Percentiles rank a stretch among this genome's conserved stretches.
phyloP scores from a whole-genome alignment of 2,329 filamentous ascomycete species.

The Arthrinium phaeospermum region DNA sequence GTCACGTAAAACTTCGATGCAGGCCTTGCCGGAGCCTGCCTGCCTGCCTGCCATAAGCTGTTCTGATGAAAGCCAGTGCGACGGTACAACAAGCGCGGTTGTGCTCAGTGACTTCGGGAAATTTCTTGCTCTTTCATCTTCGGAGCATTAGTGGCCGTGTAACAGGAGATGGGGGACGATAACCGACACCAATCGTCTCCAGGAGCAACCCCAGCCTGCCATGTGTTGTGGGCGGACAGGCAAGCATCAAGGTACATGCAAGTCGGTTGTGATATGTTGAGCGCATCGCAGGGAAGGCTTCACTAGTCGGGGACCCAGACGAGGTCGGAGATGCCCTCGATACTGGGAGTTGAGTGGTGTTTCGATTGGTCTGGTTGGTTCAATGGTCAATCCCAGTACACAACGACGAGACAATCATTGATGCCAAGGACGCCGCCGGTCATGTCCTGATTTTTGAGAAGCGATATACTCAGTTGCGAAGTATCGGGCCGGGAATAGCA shows the following conservation, averaged over 20 bases:
- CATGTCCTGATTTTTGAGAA: constrained; percentile 3
- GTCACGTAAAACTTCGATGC: constrained; percentile 3
- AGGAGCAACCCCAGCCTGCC: constrained; percentile 30
- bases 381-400: not conserved
- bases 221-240: constrained; percentile 40
- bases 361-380: not conserved
- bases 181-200: constrained; percentile 24
- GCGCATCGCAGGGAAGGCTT: not conserved
- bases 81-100: constrained; percentile 39
- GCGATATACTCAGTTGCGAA: not conserved
- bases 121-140: constrained; percentile 38
- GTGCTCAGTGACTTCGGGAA: constrained; percentile 45
- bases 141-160: constrained; percentile 35
- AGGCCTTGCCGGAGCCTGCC: not conserved
- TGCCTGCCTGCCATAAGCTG: constrained; percentile 4
- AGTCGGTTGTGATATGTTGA: not conserved
- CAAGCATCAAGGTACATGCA: constrained; percentile 11
- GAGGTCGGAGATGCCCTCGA: not conserved
- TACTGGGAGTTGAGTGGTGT: not conserved
- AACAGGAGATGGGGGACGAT: constrained; percentile 38
- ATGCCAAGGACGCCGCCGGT: not conserved
- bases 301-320: not conserved
- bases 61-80: constrained; percentile 28
- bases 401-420: not conserved
- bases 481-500: not conserved